Percentiles rank a stretch among this genome's conserved stretches.
Evolutionary conservation across 768 basidiomycete genomes (phyloP).

Genomic region (Auriscalpium orientale): DNA sequence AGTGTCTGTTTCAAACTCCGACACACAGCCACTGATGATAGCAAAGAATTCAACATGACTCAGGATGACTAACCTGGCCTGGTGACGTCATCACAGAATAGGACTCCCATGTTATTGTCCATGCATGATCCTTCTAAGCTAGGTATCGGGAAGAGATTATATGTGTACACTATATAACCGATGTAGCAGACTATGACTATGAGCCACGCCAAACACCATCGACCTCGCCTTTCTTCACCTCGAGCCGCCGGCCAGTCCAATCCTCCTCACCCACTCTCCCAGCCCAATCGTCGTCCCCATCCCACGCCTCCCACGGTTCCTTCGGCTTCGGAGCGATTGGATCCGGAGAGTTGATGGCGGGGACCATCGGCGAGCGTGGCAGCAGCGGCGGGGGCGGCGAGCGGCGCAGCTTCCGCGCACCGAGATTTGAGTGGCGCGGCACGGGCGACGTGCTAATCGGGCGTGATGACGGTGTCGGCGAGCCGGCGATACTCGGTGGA

Average conservation of each 20-base stretch:
- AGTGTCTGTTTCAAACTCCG: too few relatives aligned
- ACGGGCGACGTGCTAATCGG: conserved; percentile 20
- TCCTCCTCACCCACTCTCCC: conserved; percentile 40
- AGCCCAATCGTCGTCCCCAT: conserved; percentile 42
- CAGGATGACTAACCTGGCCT: too few relatives aligned
- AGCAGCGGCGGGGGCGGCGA: conserved; percentile 19
- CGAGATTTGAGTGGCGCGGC: neutral
- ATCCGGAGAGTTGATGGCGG: conserved; percentile 9
- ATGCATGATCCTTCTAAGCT: neutral
- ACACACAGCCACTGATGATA: too few relatives aligned
- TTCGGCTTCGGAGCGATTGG: conserved; percentile 4
- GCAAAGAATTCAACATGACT: too few relatives aligned
- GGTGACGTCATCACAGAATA: too few relatives aligned
- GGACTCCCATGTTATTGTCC: too few relatives aligned
- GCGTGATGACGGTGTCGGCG: conserved; percentile 30
- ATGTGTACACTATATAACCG: neutral
- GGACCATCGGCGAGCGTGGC: conserved; percentile 13
- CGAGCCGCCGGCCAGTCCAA: conserved; percentile 34
- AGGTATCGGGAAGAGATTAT: neutral
- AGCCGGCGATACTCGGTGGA: conserved; percentile 48
- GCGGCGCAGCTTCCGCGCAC: conserved; percentile 10
- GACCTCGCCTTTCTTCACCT: conserved; percentile 29
- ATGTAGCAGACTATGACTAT: neutral
- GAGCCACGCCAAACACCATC: conserved; percentile 20
- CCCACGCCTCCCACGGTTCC: conserved; percentile 36